Evolutionary conservation across 305 asterid species (phyloP).

Genomic region (Solanum aculeatissimum): DNA sequence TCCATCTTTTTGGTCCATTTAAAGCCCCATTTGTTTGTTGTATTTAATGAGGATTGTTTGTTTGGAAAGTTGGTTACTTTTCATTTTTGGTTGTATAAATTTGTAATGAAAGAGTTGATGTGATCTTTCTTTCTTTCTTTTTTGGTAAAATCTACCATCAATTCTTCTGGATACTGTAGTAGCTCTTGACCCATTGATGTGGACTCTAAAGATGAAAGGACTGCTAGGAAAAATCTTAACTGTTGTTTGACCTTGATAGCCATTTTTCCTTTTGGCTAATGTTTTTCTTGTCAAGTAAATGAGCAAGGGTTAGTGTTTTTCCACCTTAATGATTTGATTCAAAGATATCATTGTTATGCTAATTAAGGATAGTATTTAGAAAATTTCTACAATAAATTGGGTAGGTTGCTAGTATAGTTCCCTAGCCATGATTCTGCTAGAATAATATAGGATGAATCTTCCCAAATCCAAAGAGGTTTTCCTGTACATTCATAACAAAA

Average conservation of each 20-base stretch:
- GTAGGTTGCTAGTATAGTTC: too few relatives aligned
- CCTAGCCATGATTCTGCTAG: too few relatives aligned
- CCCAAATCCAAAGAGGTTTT: too few relatives aligned
- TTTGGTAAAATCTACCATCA: neutral
- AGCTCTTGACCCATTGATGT: neutral
- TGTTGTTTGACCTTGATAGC: neutral
- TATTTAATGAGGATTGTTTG: neutral
- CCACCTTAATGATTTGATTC: neutral
- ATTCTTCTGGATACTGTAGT: neutral
- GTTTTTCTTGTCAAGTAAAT: neutral
- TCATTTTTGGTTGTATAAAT: neutral
- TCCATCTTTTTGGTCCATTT: neutral
- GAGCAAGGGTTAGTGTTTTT: neutral
- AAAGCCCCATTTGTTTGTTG: neutral
- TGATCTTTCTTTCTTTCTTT: neutral
- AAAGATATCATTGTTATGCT: neutral
- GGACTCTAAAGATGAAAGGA: neutral
- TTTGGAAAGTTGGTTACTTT: neutral
- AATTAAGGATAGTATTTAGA: neutral
- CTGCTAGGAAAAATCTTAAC: neutral
- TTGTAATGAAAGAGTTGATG: neutral
- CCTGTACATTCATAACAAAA: too few relatives aligned
- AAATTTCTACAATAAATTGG: too few relatives aligned
- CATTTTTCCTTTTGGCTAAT: neutral
- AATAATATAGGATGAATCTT: too few relatives aligned